Base-by-base conservation (phyloP, 176 grass and related monocot genomes). In the Rhynchospora pubera region DNA sequence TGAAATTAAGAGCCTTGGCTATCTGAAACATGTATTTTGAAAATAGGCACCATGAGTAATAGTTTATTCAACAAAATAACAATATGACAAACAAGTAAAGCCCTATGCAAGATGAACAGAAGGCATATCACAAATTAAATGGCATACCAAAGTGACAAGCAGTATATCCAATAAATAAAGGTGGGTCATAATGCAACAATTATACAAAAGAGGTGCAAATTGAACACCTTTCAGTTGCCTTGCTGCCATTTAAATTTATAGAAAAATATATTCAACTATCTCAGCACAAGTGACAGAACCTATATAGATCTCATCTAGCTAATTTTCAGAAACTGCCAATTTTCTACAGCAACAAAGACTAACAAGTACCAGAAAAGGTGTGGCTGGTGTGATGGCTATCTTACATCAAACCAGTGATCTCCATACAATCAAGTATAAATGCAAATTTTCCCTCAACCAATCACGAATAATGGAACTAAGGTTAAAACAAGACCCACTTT, bases 1-100 rank as follows among this genome's bases (percentile, higher is more conserved):
- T 93, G 82, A 93, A 99, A 52, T 87, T 84, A 87, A 99, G 88
- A 11, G 89, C 92, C 86, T 95, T 93, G 70, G 92, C 88, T 47
- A 93, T 87, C 96, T 99, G 87, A 63, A 91, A 83, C 86, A 75
- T 75, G 12, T 28, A 75, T 75, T 34, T 34, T 34, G 5, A 14
- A 28, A 52, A 28, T 53, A 51, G 48, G 48, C 48, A 51, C 48
- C 6, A 2, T 53, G 21, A 74, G 45, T 6, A 47, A 52, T 28
- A 28, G 11, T 75, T 75, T 52, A 45, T 75, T 52, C 21, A 30
- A 8, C 9, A 51, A 1, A 52, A 15, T 13, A 52, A 19, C 15
- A 28, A 19, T 5, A 51, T 74, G 14, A 74, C 9, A 13, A 1
- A 52, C 45, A 26, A 74, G n/a, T 10, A 74, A 13, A 74, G 51